Conservation (phyloP, 345 rosid genomes). For the Punica granatum region DNA sequence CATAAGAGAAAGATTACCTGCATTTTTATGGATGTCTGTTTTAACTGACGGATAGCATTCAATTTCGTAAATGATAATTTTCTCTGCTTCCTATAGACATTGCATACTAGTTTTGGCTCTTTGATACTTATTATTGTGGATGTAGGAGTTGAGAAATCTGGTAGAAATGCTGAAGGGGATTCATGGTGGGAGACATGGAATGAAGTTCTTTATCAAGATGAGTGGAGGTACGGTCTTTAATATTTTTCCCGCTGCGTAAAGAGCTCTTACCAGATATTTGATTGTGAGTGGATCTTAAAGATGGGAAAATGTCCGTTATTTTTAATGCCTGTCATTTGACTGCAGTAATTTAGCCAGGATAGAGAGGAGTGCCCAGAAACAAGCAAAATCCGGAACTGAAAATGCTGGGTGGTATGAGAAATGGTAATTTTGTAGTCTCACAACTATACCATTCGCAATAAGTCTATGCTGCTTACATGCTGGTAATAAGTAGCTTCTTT, state of each 20-base stretch:
- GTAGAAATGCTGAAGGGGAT: slow-evolving; percentile 91
- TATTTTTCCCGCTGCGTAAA: slow-evolving; percentile 1
- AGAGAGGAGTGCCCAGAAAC: slow-evolving; percentile 98
- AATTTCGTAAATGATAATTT: background rate
- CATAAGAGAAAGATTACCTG: background rate
- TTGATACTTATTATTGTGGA: slow-evolving; percentile 15
- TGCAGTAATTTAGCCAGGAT: slow-evolving; percentile 92
- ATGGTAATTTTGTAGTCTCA: slow-evolving; percentile 49
- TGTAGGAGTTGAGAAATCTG: slow-evolving; percentile 95
- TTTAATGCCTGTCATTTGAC: slow-evolving; percentile 6
- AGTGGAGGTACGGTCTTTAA: slow-evolving; percentile 69
- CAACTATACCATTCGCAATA: background rate
- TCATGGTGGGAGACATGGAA: slow-evolving; percentile 99
- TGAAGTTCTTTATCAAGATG: slow-evolving; percentile 96
- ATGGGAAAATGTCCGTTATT: background rate
- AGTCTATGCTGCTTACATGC: background rate
- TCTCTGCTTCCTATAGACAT: background rate
- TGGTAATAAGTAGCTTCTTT: background rate
- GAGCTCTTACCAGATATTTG: background rate
- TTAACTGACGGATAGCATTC: background rate
- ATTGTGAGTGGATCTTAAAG: background rate
- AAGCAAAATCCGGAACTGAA: slow-evolving; percentile 89
- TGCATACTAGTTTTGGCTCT: background rate
- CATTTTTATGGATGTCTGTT: background rate
- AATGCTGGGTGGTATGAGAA: slow-evolving; percentile 99